Base-by-base conservation (phyloP, 1,284 basidiomycete species). In the Violaceomyces palustris region DNA sequence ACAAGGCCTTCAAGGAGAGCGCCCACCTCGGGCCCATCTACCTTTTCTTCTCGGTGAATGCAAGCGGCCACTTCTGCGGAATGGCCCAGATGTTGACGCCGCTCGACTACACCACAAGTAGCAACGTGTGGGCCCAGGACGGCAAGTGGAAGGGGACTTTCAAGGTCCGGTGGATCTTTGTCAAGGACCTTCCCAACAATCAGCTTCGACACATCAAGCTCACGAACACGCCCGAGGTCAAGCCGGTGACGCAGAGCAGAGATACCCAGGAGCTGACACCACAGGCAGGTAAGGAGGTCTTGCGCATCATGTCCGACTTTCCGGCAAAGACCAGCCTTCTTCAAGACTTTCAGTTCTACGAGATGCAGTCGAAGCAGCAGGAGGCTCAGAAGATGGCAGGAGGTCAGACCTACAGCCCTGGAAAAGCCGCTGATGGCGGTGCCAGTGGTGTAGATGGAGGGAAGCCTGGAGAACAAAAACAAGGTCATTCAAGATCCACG, bases 121-220 rank as follows among this genome's bases (percentile, higher is more conserved):
- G 45, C 42, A 55, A 65, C 42, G 64, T 72, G 10, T 73, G 70
- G 70, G 69, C 67, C 19, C 69, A 73, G 30, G 67, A 68, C 8
- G 59, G 61, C 35, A 71, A 71, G 48, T 73, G 70, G 70, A 70
- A 70, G 29, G 70, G 70, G 1, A 61, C 61, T 0, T 73, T 73
- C 49, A 66, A 67, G 24, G 70, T 73, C 27, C 50, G 52, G 2
- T 71, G 69, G 69, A 66, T 72, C 35, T 66, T 56, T n/a, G 62
- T 70, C 19, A 72, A 72, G 39, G 69, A 72, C 43, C 36, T 73
- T 21, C 69, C 70, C 15, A 73, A 73, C 36, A 40, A 42, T 6
- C 59, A 60, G 41, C 39, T 73, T 9, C 42, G 70, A n/a, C 67
- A 70, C 28, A 68, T 73, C 24, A 42, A 50, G 8, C 39, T 72